Base-by-base conservation (phyloP, 768 basidiomycete species). In the Lactarius trivialis region DNA sequence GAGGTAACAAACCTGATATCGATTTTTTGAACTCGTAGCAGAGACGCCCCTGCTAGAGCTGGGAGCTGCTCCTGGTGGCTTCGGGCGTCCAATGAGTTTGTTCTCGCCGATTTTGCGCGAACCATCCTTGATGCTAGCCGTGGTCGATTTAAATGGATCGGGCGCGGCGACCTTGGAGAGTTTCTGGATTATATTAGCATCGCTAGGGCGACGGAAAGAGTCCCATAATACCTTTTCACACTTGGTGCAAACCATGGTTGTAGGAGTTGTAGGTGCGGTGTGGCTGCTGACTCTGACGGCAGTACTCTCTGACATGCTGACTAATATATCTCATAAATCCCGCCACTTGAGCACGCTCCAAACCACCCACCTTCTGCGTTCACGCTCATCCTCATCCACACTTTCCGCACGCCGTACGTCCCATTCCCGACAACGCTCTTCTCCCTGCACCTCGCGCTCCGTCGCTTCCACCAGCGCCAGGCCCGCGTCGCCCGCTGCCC, bases 81-180 rank as follows among this genome's bases (percentile, higher is more conserved):
- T 69, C 54, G 85, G 86, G 37, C 86, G 80, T 58, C 78, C 77
- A 50, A 90, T 76, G 32, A 92, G 82, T 77, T 91, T 91, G 77
- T 92, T 93, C 79, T 90, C 91, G 63, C 88, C 89, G 43, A 93
- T 82, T 73, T 82, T 91, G 65, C 91, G 81, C 33, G 85, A 82
- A 53, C 90, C 90, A 19, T 87, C 86, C 76, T 88, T 91, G 75
- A 91, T 87, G 65, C 85, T 83, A 55, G 76, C 75, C 2, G 88
- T 85, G 51, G 86, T 86, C 12, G 89, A 81, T 34, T 79, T 81
- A 75, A 92, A 93, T 43, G 91, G 91, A 76, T 93, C 91, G 52
- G 91, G 92, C 3, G 91, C 91, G 60, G 91, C 91, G 50, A 93
- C 81, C 73, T 90, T 93, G 60, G 90, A 92, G 58, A 91, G 82